Conservation (phyloP, 805 yeast genomes). For the Ogataea kodamae region DNA sequence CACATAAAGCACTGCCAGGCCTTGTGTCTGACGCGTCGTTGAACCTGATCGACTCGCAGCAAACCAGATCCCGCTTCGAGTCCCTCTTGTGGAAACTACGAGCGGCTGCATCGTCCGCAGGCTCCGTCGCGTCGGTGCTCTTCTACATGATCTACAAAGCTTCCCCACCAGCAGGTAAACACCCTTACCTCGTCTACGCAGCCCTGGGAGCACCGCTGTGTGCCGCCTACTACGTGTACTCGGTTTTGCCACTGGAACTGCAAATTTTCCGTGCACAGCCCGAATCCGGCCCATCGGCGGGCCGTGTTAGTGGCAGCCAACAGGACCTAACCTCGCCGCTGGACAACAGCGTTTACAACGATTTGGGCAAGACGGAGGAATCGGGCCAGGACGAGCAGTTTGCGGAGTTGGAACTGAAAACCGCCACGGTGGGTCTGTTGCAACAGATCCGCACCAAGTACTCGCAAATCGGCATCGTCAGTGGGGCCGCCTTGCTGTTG, state of each 20-base stretch:
- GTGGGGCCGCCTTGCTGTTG: conserved; percentile 45
- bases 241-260: conserved; percentile 27
- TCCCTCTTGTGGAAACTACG: conserved; percentile 19
- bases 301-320: conserved; percentile 16
- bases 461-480: conserved; percentile 38
- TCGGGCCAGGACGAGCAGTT: conserved; percentile 28
- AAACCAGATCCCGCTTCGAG: conserved; percentile 16
- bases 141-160: conserved; percentile 54
- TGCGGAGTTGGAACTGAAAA: conserved; percentile 40
- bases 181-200: conserved; percentile 70
- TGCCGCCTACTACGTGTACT: conserved; percentile 28
- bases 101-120: conserved; percentile 35
- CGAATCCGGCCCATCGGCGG: conserved; percentile 23
- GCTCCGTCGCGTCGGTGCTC: conserved; percentile 46
- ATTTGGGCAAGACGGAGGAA: conserved; percentile 34
- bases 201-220: conserved; percentile 52
- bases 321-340: conserved; percentile 38
- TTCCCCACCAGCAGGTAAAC: conserved; percentile 55
- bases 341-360: conserved; percentile 44
- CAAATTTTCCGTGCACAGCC: conserved; percentile 22
- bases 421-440: conserved; percentile 33
- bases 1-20: conserved; percentile 21
- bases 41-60: conserved; percentile 12
- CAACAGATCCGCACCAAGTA: conserved; percentile 37
- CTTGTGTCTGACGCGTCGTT: conserved; percentile 12